phyloP scores from a whole-genome alignment of 805 yeast genomes.

The Cyberlindnera sargentensis region DNA sequence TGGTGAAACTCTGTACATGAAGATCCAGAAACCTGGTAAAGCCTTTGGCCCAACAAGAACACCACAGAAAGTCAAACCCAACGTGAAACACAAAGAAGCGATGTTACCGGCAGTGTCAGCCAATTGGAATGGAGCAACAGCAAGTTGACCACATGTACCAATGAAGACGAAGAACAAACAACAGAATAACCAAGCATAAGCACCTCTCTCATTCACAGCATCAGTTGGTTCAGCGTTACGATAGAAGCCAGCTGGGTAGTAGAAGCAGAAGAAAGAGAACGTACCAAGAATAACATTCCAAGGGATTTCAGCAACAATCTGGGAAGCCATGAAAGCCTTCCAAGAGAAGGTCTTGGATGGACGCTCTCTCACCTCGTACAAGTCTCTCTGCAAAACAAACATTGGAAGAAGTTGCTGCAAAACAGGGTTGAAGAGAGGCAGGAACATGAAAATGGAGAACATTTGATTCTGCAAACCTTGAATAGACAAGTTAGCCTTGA shows the following conservation, averaged over 20 bases:
- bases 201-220: conserved; percentile 11
- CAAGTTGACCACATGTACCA: conserved; percentile 50
- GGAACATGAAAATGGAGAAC: conserved; percentile 68
- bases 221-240: conserved; percentile 5
- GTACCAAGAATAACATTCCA: conserved; percentile 59
- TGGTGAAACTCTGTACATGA: conserved; percentile 72
- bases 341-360: conserved; percentile 68
- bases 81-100: conserved; percentile 48
- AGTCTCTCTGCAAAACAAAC: conserved; percentile 52
- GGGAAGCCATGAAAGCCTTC: conserved; percentile 55
- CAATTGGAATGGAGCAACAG: conserved; percentile 50
- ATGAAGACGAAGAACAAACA: conserved; percentile 46
- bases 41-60: conserved; percentile 52
- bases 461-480: conserved; percentile 80
- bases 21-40: conserved; percentile 72
- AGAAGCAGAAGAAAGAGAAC: conserved; percentile 52
- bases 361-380: conserved; percentile 68
- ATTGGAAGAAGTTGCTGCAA: conserved; percentile 59
- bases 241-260: conserved; percentile 59
- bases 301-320: conserved; percentile 59
- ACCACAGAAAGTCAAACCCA: conserved; percentile 72
- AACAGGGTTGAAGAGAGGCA: conserved; percentile 48
- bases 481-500: conserved; percentile 53
- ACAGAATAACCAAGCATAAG: conserved; percentile 32
- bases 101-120: conserved; percentile 61